phyloP scores from a whole-genome alignment of 805 yeast genomes.

The Wickerhamiella vanderwaltii region DNA sequence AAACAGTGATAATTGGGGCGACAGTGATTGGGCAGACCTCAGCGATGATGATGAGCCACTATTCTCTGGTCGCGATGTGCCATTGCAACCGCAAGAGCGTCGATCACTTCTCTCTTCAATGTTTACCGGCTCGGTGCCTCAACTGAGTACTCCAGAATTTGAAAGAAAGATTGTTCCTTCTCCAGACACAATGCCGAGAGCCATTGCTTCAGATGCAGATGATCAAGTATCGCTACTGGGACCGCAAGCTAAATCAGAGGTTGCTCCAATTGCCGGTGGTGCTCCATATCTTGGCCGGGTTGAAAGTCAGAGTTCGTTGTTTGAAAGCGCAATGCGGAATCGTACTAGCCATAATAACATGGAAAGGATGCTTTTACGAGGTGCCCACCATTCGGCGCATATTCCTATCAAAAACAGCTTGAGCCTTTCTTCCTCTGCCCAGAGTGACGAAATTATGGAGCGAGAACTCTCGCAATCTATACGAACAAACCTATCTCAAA shows the following conservation, averaged over 20 bases:
- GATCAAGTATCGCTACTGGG: neutral
- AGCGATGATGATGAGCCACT: constrained; percentile 19
- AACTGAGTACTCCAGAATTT: neutral
- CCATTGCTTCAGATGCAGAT: neutral
- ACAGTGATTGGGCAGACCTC: constrained; percentile 19
- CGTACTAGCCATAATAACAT: neutral
- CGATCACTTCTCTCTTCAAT: constrained; percentile 27
- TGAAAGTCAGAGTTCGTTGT: constrained; percentile 2
- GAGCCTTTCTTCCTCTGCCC: neutral
- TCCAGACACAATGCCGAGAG: constrained; percentile 5
- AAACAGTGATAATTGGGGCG: constrained; percentile 28
- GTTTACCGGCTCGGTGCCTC: constrained; percentile 5
- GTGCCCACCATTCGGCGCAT: neutral
- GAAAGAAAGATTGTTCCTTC: neutral
- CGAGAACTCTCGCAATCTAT: constrained; percentile 15
- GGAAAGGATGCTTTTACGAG: constrained; percentile 1
- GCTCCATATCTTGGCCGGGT: constrained; percentile 6
- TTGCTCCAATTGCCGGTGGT: no score
- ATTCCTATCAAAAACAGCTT: neutral
- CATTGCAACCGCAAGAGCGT: constrained; percentile 24
- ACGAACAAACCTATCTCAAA: constrained; percentile 13
- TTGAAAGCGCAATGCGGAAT: constrained; percentile 3
- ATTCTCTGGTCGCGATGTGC: constrained; percentile 24
- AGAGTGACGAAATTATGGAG: constrained; percentile 11
- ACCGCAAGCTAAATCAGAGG: no score